Percentiles rank a stretch among this genome's conserved stretches.
Conservation (phyloP, 495 filamentous ascomycete species). For the Xylaria bambusicola region DNA sequence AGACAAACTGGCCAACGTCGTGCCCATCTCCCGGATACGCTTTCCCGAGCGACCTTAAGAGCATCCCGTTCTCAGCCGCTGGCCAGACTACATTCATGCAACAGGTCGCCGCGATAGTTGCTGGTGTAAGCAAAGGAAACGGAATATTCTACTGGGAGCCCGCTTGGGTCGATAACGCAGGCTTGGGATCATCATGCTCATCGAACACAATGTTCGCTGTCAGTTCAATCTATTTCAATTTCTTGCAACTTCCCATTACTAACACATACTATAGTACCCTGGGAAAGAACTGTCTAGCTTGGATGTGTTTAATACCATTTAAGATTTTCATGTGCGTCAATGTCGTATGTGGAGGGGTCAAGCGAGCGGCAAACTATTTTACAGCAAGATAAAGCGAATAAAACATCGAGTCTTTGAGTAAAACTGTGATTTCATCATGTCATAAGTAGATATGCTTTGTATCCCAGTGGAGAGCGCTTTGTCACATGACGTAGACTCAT, state of each 20-base stretch:
- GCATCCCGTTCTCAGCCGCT: constrained; percentile 59
- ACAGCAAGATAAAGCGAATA: not conserved
- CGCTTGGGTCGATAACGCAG: constrained; percentile 65
- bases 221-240: too few species aligned
- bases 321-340: not conserved
- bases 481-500: not conserved
- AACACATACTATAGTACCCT: constrained; percentile 20
- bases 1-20: constrained; percentile 67
- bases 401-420: constrained; percentile 3
- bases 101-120: constrained; percentile 56
- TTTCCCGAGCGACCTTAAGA: constrained; percentile 59
- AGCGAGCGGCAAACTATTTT: not conserved
- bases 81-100: constrained; percentile 62
- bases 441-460: constrained; percentile 10
- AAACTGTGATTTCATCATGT: not conserved
- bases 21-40: constrained; percentile 56
- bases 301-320: constrained; percentile 29
- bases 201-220: constrained; percentile 51
- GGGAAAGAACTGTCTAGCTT: constrained; percentile 31
- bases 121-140: constrained; percentile 48
- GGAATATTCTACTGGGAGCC: constrained; percentile 76
- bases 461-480: constrained; percentile 10
- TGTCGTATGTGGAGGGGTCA: not conserved
- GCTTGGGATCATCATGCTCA: constrained; percentile 54
- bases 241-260: too few species aligned